Evolutionary conservation across 1,139 yeast species (phyloP), one percentile per base, ranked within the genome.

Genomic region (Entelexis paramagnoliae): DNA sequence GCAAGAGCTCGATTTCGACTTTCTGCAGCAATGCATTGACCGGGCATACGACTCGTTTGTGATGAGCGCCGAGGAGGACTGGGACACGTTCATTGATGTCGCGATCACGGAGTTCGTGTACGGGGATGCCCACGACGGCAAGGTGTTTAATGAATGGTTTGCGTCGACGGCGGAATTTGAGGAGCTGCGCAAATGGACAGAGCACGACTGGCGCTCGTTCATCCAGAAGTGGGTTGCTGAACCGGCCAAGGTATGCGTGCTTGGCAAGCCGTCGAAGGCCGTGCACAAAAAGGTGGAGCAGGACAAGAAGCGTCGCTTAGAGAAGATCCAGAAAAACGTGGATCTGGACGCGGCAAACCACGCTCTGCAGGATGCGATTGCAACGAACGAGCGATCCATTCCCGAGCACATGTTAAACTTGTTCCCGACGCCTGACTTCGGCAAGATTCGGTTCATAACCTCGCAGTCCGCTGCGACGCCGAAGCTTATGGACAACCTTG

Each of bases 91-190:
- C 55, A 75, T 87, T 1, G 77, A 78, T 49, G 72, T 80, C 53
- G 87, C 91, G 8, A 83, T 88, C 48, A 73, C 75, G 36, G 94
- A 86, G 62, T 89, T 87, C 64, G 66, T 88, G 14, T 93, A 91
- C 62, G 96, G 96, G 47, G 70, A 77, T 30, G 77, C 78, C 52
- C 87, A 85, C 0, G 66, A 76, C 16, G 46, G 46, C 19, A 14
- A 32, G 20, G 80, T 80, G 52, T 69, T 91, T 55, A 66, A 70
- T 3, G 66, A 68, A 22, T 78, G 83, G 74, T 62, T 79, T 32
- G 73, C 76, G 53, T 74, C 75, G 51, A 69, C 85, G 50, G 63
- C 67, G 11, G 93, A 82, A 55, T 86, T 75, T 65, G 85, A 83
- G 24, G 66, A 59, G 0, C 70, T 91, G 48, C 58, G 70, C 11